phyloP scores from a whole-genome alignment of 768 basidiomycete genomes.

The Candolleomyces aberdarensis region DNA sequence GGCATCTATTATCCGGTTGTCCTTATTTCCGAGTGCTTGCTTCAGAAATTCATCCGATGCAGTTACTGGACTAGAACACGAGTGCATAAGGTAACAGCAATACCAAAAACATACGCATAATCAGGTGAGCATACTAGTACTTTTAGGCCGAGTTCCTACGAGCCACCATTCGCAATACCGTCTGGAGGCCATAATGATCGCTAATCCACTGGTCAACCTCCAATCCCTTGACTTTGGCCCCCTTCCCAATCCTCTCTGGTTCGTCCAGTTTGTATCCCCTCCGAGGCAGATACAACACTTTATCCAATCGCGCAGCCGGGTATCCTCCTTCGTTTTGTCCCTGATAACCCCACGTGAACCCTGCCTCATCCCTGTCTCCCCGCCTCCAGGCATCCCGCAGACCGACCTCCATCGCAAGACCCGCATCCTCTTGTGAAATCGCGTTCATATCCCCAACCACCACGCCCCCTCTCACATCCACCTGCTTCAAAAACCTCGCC shows the following conservation, averaged over 20 bases:
- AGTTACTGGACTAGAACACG: too few species aligned
- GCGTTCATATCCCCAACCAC: constrained; percentile 76
- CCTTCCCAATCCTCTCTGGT: constrained; percentile 56
- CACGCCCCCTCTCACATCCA: constrained; percentile 52
- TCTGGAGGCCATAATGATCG: constrained; percentile 65
- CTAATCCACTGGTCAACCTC: constrained; percentile 46
- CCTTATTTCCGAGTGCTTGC: too few species aligned
- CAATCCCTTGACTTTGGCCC: constrained; percentile 39
- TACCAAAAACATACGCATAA: too few species aligned
- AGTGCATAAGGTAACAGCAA: too few species aligned
- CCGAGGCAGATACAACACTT: constrained; percentile 54
- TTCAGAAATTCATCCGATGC: too few species aligned
- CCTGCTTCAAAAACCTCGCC: constrained; percentile 45
- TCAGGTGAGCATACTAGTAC: too few species aligned
- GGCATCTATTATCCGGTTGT: too few species aligned
- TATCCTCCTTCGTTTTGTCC: constrained; percentile 34
- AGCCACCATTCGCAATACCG: constrained; percentile 31
- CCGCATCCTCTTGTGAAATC: constrained; percentile 44
- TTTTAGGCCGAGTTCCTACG: constrained; percentile 8
- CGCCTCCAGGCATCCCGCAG: constrained; percentile 61
- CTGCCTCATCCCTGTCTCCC: constrained; percentile 38
- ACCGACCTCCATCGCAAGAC: constrained; percentile 40
- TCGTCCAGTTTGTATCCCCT: constrained; percentile 50
- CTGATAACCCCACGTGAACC: constrained; percentile 73
- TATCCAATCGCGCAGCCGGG: constrained; percentile 61